Percentiles rank a stretch among this genome's conserved stretches.
Conservation (phyloP, 148 eudicot genomes). For the Vaccinium macrocarpon region DNA sequence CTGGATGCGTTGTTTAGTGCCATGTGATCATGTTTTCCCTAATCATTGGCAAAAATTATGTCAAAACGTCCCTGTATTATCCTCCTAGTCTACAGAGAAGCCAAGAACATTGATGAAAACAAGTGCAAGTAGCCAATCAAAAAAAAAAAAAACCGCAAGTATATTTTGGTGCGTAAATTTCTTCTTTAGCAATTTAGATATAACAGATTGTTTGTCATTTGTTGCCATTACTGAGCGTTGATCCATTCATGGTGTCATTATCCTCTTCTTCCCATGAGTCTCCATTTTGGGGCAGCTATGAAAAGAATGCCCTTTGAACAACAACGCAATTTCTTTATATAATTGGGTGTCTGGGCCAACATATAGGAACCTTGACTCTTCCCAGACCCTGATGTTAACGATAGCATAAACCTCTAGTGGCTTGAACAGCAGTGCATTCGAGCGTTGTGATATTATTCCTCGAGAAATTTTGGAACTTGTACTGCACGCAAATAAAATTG, state of each 20-base stretch:
- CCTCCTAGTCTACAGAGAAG: not conserved
- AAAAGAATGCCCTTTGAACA: not conserved
- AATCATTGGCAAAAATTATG: not conserved
- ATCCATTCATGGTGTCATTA: not conserved
- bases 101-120: not conserved
- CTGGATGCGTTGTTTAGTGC: too few species aligned
- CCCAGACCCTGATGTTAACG: not conserved
- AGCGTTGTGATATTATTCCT: not conserved
- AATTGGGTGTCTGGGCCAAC: not conserved
- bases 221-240: not conserved
- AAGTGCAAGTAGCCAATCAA: too few species aligned
- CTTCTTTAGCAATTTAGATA: not conserved
- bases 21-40: not conserved
- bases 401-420: not conserved
- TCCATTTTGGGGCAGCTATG: not conserved
- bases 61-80: not conserved
- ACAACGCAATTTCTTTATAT: not conserved
- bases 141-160: not conserved
- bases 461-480: not conserved
- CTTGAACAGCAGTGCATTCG: not conserved
- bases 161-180: slow-evolving; percentile 2
- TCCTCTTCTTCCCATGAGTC: not conserved
- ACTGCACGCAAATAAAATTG: not conserved
- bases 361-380: not conserved
- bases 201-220: not conserved